Conservation (phyloP, 2,329 filamentous ascomycete species). For the Calycina marina region DNA sequence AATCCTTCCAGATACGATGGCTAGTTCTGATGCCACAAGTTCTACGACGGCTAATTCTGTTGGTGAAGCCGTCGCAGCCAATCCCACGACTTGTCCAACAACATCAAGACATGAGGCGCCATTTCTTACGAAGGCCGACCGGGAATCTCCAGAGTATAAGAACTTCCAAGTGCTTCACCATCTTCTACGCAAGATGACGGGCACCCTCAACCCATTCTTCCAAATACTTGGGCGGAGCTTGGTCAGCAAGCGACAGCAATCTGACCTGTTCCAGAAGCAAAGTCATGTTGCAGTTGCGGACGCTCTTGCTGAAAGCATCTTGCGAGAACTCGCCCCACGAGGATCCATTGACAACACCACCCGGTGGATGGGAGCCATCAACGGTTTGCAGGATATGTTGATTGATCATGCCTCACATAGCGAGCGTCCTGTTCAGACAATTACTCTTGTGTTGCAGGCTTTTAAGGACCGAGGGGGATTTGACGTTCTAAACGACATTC, state of each 20-base stretch:
- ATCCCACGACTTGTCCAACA: slow-evolving; percentile 1
- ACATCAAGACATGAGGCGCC: slow-evolving; percentile 12
- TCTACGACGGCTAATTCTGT: slow-evolving; percentile 1
- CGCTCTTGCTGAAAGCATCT: slow-evolving; percentile 55
- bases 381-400: slow-evolving; percentile 63
- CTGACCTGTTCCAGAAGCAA: slow-evolving; percentile 44
- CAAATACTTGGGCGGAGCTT: slow-evolving; percentile 74
- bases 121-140: slow-evolving; percentile 29
- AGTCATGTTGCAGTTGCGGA: slow-evolving; percentile 41
- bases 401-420: slow-evolving; percentile 42
- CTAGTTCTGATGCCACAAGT: slow-evolving; percentile 1
- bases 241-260: slow-evolving; percentile 51
- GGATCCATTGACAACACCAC: slow-evolving; percentile 50
- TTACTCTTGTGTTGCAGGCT: slow-evolving; percentile 67
- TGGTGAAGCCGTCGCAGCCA: neutral
- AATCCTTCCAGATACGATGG: neutral
- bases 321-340: slow-evolving; percentile 44
- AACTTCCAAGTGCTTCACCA: slow-evolving; percentile 69
- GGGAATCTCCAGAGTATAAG: slow-evolving; percentile 36
- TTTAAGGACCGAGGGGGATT: slow-evolving; percentile 77
- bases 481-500: slow-evolving; percentile 55
- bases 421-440: slow-evolving; percentile 32
- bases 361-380: slow-evolving; percentile 71
- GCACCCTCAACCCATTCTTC: slow-evolving; percentile 71
- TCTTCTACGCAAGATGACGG: slow-evolving; percentile 64